Base-by-base conservation (phyloP, 2,329 filamentous ascomycete species). In the Apiospora marii region DNA sequence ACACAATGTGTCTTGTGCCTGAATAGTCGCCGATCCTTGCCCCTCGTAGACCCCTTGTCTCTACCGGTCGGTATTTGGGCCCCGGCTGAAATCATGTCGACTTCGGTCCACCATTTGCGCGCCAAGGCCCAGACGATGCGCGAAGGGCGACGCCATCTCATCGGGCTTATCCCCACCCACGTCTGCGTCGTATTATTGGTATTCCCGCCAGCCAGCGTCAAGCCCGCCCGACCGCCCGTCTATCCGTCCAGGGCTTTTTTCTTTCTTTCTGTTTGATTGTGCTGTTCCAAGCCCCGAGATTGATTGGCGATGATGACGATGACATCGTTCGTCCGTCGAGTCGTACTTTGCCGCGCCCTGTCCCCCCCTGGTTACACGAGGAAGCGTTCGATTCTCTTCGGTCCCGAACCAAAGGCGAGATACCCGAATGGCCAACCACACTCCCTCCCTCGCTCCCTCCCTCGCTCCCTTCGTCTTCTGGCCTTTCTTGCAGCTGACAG, bases 1-100 rank as follows among this genome's bases (percentile, higher is more conserved):
- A 37, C 58, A 64, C 51, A 58, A 64, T 64, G 34, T 41, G 58
- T 41, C 58, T 64, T 41, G 58, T 64, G 58, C 58, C 58, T 64
- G 58, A 64, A 64, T 64, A 41, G 58, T 41, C 58, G 58, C 58
- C 8, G 34, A 64, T 64, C 58, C 58, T 41, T 64, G 6, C 58
- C 58, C 34, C 34, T 64, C 58, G 5, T 64, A 19, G 34, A 34
- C 19, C 53, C 58, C 58, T n/a, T 64, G 58, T 41, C 58, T 64
- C 58, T 64, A 41, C 58, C 30, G 58, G 58, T 64, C 58, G 30
- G 58, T n/a, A 64, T 64, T 64, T 41, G 22, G 58, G 22, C 58
- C 58, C 34, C 34, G 22, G 53, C 19, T 64, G 58, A 34, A n/a
- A 22, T 58, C 51, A 64, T 64, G 58, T 64, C 58, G 58, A 41